Conservation (phyloP, 352 stramenopile genomes). For the Globisporangium mamillatum region DNA sequence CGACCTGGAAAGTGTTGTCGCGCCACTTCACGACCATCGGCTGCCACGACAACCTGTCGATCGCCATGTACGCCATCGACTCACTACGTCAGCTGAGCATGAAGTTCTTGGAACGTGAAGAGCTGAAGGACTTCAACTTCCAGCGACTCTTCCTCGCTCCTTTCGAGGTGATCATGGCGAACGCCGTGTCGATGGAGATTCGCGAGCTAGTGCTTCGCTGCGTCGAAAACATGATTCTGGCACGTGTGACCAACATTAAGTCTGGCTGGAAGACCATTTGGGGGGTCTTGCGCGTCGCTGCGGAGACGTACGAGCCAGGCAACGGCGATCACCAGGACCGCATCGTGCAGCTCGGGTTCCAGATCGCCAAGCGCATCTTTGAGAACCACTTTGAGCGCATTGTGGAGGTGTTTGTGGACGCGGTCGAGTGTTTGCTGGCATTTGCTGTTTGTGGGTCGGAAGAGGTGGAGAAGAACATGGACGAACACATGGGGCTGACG, state of each 20-base stretch:
- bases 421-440: conserved; percentile 73
- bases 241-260: conserved; percentile 82
- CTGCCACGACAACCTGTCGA: conserved; percentile 94
- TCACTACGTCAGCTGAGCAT: conserved; percentile 99
- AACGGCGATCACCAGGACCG: conserved; percentile 56
- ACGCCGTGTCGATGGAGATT: conserved; percentile 77
- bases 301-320: conserved; percentile 72
- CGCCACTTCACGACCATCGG: conserved; percentile 97
- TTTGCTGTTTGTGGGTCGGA: conserved; percentile 78
- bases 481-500: conserved; percentile 54
- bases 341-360: conserved; percentile 80
- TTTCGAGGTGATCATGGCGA: conserved; percentile 94
- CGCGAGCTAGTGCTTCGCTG: conserved; percentile 90
- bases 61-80: conserved; percentile 99
- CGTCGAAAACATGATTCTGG: conserved; percentile 91
- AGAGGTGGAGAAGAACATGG: conserved; percentile 48
- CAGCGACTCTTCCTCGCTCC: conserved; percentile 97
- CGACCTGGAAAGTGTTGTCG: conserved; percentile 96
- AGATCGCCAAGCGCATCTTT: conserved; percentile 87
- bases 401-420: conserved; percentile 77
- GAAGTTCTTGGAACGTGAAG: conserved; percentile 99
- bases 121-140: conserved; percentile 99
- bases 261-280: conserved; percentile 95
- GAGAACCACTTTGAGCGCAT: conserved; percentile 71
- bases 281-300: conserved; percentile 87